These are phyloP conservation scores for Artemisia tridentata DNA, from an alignment of 129 eudicot species.

Conservation along the genomic window DNA sequence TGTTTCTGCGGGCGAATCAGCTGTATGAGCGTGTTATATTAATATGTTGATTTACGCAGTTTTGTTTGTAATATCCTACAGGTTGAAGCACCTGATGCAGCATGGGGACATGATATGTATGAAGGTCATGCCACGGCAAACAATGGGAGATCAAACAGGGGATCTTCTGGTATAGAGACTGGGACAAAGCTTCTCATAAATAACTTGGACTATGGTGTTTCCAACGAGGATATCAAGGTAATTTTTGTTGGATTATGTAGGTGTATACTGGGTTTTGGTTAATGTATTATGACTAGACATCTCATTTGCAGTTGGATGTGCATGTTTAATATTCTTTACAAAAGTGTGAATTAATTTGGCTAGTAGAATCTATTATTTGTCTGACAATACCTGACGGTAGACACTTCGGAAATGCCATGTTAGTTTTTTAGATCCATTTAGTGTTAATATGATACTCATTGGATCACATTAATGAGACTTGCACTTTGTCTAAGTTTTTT, in stretches of 20 bases:
- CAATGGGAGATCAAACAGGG: constrained; percentile 31
- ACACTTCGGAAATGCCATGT: neutral
- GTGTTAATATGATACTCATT: neutral
- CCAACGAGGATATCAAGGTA: constrained; percentile 55
- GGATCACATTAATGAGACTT: neutral
- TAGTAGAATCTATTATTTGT: neutral
- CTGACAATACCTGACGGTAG: neutral
- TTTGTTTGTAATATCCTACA: neutral
- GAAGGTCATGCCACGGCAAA: constrained; percentile 35
- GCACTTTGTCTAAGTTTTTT: neutral
- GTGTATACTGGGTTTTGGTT: neutral
- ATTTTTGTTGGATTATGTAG: constrained; percentile 1
- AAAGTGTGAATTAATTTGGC: neutral
- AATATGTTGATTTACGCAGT: neutral
- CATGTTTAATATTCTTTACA: neutral
- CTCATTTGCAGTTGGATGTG: neutral
- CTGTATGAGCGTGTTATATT: neutral
- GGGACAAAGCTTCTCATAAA: constrained; percentile 48
- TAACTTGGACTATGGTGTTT: constrained; percentile 56
- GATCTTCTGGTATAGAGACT: constrained; percentile 36
- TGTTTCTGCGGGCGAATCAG: neutral
- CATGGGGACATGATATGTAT: constrained; percentile 56
- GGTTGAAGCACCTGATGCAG: constrained; percentile 41
- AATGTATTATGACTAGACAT: neutral
- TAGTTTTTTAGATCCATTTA: neutral